Evolutionary conservation across 805 yeast species (phyloP).

Genomic region (Phaffomyces antillensis): DNA sequence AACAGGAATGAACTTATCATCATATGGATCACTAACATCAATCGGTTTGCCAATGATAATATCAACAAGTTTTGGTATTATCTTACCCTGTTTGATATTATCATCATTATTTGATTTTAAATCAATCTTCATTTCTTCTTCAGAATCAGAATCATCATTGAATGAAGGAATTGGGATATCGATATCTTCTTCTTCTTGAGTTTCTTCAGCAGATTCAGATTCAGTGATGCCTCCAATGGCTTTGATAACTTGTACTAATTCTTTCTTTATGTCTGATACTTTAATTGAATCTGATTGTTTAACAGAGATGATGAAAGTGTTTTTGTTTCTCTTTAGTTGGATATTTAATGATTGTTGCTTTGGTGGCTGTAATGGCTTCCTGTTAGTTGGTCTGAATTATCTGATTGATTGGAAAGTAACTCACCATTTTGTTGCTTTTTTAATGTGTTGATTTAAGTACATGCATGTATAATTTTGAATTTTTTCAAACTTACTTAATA

Average conservation of each 20-base stretch:
- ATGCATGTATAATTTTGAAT: no score
- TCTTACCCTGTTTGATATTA: background rate
- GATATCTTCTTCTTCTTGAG: constrained; percentile 19
- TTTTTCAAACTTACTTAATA: no score
- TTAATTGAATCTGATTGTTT: constrained; percentile 13
- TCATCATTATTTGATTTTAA: background rate
- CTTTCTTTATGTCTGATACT: constrained; percentile 20
- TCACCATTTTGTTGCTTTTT: no score
- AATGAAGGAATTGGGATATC: constrained; percentile 34
- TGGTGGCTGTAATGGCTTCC: background rate
- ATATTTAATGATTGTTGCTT: constrained; percentile 4
- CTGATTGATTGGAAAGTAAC: background rate
- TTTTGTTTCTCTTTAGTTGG: constrained; percentile 29
- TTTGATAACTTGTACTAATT: constrained; percentile 33
- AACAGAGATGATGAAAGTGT: constrained; percentile 25
- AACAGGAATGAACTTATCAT: constrained; percentile 16
- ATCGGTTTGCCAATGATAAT: constrained; percentile 15
- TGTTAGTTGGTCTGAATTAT: background rate
- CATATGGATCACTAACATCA: constrained; percentile 14
- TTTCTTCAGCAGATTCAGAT: constrained; percentile 8
- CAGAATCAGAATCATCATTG: constrained; percentile 24
- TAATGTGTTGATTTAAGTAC: no score
- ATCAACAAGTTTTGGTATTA: constrained; percentile 10
- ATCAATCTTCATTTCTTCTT: constrained; percentile 14
- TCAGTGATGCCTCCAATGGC: constrained; percentile 38